Base-by-base conservation (phyloP, 75 land plant genomes). In the Selaginella moellendorffii region DNA sequence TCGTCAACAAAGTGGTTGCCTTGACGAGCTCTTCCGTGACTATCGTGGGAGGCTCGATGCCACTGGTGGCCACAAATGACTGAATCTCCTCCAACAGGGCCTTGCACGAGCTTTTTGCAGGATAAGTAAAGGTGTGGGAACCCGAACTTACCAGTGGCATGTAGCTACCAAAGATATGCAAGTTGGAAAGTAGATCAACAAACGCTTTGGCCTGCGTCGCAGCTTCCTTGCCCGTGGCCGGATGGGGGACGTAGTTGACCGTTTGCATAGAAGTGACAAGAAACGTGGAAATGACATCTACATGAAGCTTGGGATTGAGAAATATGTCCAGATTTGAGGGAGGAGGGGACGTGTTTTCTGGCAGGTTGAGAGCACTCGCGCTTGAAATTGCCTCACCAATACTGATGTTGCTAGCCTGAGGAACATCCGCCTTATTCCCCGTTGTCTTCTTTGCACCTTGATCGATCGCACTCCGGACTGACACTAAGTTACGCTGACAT, bases 241-340 rank as follows among this genome's bases (percentile, higher is more conserved):
- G 18, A 46, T 46, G 10, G 51, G 51, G 51, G 51, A 46, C 18
- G 18, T 46, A 46, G 51, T 46, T 46, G 51, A 46, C 18, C 14
- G 10, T 46, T 18, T 10, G 14, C 51, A 46, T 46, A 18, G 51
- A 46, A 10, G 51, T 10, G 51, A 18, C 51, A 46, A 46, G 51
- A 46, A 46, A 46, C 10, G 51, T 46, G 18, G 51, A 46, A 46
- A 46, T 46, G 18, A 46, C 51, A 46, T 46, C 51, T 10, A 46
- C 51, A 46, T 46, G 51, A 46, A 46, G 51, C 51, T 46, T 46
- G 51, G 51, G 51, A 46, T 46, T 46, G 51, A 10, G 10, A 46
- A 46, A 46, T 10, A 18, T 46, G 14, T 46, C 51, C 51, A 46
- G 14, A 46, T 18, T 46, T 46, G 51, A 46, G 18, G 51, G 51